Conservation (phyloP, 164 flowering plant genomes). For the Buxus sempervirens region DNA sequence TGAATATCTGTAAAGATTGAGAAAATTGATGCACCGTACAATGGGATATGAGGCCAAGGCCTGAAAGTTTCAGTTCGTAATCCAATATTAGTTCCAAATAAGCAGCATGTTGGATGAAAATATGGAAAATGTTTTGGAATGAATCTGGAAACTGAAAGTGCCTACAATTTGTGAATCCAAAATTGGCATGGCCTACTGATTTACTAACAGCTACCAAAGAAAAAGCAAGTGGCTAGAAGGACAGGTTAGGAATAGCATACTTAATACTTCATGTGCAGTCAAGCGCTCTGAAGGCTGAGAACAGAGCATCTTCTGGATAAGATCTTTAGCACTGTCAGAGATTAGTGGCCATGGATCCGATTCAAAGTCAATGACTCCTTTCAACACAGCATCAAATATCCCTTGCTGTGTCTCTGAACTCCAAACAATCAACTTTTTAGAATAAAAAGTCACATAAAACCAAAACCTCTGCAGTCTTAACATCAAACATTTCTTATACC, state of each 20-base stretch:
- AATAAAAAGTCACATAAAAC: not conserved
- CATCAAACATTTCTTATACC: conserved; percentile 36
- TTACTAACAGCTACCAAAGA: too few species aligned
- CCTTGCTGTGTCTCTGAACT: conserved; percentile 69
- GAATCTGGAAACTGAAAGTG: not conserved
- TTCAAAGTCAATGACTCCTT: conserved; percentile 90
- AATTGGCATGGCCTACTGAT: not conserved
- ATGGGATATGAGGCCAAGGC: too few species aligned
- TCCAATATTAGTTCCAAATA: not conserved
- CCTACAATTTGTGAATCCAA: not conserved
- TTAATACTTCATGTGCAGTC: conserved; percentile 96
- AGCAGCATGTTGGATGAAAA: not conserved
- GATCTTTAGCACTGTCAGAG: conserved; percentile 96
- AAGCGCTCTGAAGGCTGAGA: conserved; percentile 71
- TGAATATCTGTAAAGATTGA: too few species aligned
- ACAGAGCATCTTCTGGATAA: conserved; percentile 84
- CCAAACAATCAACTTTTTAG: conserved; percentile 2
- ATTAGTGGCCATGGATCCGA: conserved; percentile 99
- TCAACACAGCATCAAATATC: conserved; percentile 82
- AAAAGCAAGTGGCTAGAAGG: not conserved
- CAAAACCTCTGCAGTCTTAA: not conserved
- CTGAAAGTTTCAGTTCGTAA: not conserved
- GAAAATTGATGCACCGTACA: too few species aligned
- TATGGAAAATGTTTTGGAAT: not conserved
- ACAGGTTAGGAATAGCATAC: conserved; percentile 39